Evolutionary conservation across 345 rosid genomes (phyloP), one percentile per base, ranked within the genome.

Genomic region (Populus deltoides): DNA sequence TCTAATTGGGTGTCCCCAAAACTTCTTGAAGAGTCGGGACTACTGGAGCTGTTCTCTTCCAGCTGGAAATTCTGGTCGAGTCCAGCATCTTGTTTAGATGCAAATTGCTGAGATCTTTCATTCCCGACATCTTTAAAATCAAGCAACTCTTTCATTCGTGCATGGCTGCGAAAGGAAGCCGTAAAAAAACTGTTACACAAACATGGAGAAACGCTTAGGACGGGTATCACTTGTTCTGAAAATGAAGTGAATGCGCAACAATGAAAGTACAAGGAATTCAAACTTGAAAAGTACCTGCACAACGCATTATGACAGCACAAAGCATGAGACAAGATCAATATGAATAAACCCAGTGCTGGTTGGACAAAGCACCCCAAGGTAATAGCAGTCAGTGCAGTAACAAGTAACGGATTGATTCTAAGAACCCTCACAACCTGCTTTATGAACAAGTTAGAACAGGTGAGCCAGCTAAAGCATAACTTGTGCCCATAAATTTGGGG

Each of bases 321-420:
- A 70, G 87, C 93, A 85, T 93, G 94, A 78, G 85, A 86, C 39
- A 83, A 83, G 15, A 91, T 83, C 78, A 92, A 91, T 75, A 89
- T 80, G 73, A 88, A 86, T 73, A 96, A 87, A 83, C 98, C 97
- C 87, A 96, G 84, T 7, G 97, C 95, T 8, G 98, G 98, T 85
- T 93, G 99, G 79, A 96, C 89, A 72, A 92, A 82, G 84, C 89
- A 86, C 61, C 86, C 94, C 84, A 93, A 83, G 73, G 82, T 75
- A 86, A 89, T 85, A 51, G 94, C 93, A 69, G 70, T 83, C 70
- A 87, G 79, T 75, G 90, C 81, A 71, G 88, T 86, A 77, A 90
- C 84, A 51, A 90, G 77, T 63, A 85, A 86, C 29, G 87, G 86
- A 81, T 91, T 89, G 73, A 86, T 87, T 84, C 90, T 90, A 74